Base-by-base conservation (phyloP, 2,329 filamentous ascomycete species). In the Fusarium lateritium region DNA sequence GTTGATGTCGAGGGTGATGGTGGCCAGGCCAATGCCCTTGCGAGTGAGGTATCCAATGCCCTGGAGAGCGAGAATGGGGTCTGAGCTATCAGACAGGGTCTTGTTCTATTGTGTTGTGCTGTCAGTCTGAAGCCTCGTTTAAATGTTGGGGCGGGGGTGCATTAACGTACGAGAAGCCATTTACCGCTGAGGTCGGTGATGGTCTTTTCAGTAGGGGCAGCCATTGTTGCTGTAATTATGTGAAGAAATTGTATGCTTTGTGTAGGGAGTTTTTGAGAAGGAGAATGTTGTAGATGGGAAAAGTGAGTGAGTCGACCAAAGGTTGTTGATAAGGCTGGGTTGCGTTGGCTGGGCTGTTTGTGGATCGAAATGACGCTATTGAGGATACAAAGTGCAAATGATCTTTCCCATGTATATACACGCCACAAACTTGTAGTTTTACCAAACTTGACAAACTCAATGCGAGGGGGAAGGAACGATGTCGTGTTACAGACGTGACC, bases 31-130 rank as follows among this genome's bases (percentile, higher is more conserved):
- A 78, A 97, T 88, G 63, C 87, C 88, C 82, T 91, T 94, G 80
- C 93, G 92, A 50, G 86, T 85, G 51, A 94, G 73, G 87, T 88
- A 95, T 79, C 88, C 83, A 64, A 94, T 83, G 76, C 90, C 90
- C 84, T 94, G 92, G 74, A 95, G 85, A 50, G 85, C 76, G 61
- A 97, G 89, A 66, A 91, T 87, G 2, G 89, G 83, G 63, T 94
- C 92, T 47, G 89, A 82, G 69, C 85, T 81, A 79, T 92, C 90
- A 62, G 92, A 94, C 71, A 94, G 83, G 66, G 83, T 81, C 78
- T 92, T 92, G 86, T 96, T 94, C 93, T 95, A 54, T 51, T 50
- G 43, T 10, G 34, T 26, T 19, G n/a, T n/a, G 38, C 11, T 40
- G 60, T 67, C 36, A 69, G 59, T 45, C 24, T 46, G 22, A 21